Conservation (phyloP, 164 flowering plant species). For the Chloranthus sessilifolius region DNA sequence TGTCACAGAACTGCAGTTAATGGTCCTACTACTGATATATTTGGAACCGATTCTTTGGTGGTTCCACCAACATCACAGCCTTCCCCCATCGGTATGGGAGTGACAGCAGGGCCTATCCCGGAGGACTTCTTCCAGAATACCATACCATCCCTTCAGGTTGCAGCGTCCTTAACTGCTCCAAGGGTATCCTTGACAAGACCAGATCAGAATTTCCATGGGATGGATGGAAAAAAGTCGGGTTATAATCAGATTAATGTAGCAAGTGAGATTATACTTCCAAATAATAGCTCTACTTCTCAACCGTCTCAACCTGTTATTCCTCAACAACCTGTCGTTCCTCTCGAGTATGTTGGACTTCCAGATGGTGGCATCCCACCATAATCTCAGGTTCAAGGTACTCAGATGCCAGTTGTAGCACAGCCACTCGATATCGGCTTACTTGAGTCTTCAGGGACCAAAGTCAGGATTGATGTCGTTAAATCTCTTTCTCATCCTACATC, state of each 20-base stretch:
- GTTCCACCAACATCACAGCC: too few species aligned
- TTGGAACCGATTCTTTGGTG: too few species aligned
- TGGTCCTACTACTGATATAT: too few species aligned
- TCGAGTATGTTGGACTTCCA: constrained; percentile 67
- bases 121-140: constrained; percentile 98
- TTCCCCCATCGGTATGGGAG: constrained; percentile 44
- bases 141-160: constrained; percentile 83
- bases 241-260: constrained; percentile 35
- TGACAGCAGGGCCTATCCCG: constrained; percentile 76
- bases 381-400: constrained; percentile 28
- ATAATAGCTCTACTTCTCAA: constrained; percentile 77
- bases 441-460: constrained; percentile 47
- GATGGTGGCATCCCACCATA: constrained; percentile 97
- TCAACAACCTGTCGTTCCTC: constrained; percentile 35
- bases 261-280: constrained; percentile 56
- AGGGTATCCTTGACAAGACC: constrained; percentile 51
- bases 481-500: constrained; percentile 45
- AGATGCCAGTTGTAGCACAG: constrained; percentile 47
- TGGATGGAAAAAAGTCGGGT: constrained; percentile 24
- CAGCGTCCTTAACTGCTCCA: constrained; percentile 73
- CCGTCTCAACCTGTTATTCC: constrained; percentile 15
- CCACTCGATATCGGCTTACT: constrained; percentile 92
- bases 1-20: too few species aligned
- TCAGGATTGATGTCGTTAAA: constrained; percentile 29
- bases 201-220: constrained; percentile 46